These are phyloP conservation scores for Isatis lusitanica DNA, from an alignment of 441 rosid species.

Conservation along the genomic window DNA sequence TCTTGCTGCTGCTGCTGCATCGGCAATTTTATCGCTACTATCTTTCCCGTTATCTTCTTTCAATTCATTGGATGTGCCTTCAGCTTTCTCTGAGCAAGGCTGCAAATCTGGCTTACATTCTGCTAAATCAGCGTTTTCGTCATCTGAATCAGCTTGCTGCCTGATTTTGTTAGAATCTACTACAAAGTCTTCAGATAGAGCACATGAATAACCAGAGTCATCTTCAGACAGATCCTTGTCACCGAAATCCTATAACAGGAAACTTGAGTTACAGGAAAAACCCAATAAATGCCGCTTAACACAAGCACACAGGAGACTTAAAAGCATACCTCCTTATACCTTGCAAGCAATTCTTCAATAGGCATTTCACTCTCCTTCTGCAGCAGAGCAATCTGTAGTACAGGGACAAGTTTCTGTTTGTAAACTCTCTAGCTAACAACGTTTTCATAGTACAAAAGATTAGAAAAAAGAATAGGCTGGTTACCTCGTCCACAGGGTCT, in stretches of 20 bases:
- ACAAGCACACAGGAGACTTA: slow-evolving; percentile 34
- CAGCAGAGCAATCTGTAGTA: slow-evolving; percentile 74
- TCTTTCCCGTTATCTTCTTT: slow-evolving; percentile 51
- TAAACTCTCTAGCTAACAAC: slow-evolving; percentile 22
- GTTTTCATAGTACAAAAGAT: slow-evolving; percentile 14
- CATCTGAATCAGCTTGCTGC: slow-evolving; percentile 45
- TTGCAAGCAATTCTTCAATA: slow-evolving; percentile 86
- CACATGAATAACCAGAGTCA: slow-evolving; percentile 68
- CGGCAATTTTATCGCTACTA: slow-evolving; percentile 77
- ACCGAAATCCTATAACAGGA: slow-evolving; percentile 56
- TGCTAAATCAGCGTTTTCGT: slow-evolving; percentile 44
- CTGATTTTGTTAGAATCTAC: slow-evolving; percentile 45
- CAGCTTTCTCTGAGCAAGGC: slow-evolving; percentile 42
- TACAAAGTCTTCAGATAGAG: slow-evolving; percentile 53
- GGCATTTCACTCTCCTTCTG: slow-evolving; percentile 93
- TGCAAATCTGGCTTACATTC: slow-evolving; percentile 38
- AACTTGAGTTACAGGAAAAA: slow-evolving; percentile 29
- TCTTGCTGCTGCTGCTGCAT: slow-evolving; percentile 99
- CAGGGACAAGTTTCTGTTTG: slow-evolving; percentile 18
- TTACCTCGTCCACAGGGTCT: slow-evolving; percentile 79
- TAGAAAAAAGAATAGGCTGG: slow-evolving; percentile 24
- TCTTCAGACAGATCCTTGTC: slow-evolving; percentile 65
- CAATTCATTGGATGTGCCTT: slow-evolving; percentile 42
- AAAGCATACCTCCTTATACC: slow-evolving; percentile 93
- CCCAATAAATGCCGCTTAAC: slow-evolving; percentile 6